Evolutionary conservation across 768 basidiomycete genomes (phyloP).

Genomic region (Trametes elegans): DNA sequence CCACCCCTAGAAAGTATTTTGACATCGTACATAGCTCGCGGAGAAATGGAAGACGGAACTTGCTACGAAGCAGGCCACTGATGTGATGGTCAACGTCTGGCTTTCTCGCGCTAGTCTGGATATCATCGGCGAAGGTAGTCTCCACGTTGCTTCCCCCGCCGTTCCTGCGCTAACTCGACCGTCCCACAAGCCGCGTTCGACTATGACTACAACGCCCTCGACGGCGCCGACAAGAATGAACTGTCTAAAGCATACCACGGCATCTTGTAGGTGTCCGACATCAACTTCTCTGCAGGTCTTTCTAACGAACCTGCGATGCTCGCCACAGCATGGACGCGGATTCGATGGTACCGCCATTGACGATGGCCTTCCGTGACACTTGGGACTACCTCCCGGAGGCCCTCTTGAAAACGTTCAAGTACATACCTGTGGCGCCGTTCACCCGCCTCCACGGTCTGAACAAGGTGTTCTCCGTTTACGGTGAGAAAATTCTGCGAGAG

Average conservation of each 20-base stretch:
- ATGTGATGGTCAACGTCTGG: constrained; percentile 15
- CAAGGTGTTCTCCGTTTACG: constrained; percentile 8
- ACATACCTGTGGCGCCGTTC: constrained; percentile 12
- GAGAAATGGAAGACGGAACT: constrained; percentile 25
- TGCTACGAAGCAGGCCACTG: not conserved
- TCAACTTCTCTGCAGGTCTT: no score
- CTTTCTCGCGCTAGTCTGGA: constrained; percentile 22
- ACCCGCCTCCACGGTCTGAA: constrained; percentile 5
- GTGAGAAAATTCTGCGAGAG: constrained; percentile 3
- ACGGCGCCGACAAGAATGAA: not conserved
- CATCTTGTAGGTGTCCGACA: constrained; percentile 15
- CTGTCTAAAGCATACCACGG: constrained; percentile 19
- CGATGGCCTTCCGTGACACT: constrained; percentile 15
- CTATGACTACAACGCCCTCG: constrained; percentile 17
- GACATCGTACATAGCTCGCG: constrained; percentile 8
- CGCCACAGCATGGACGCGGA: constrained; percentile 7
- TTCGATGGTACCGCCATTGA: constrained; percentile 1
- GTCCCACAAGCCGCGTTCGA: constrained; percentile 29
- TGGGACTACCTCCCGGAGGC: constrained; percentile 22
- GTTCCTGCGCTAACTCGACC: no score
- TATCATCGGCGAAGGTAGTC: constrained; percentile 24
- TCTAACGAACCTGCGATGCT: not conserved
- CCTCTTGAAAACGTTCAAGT: constrained; percentile 10
- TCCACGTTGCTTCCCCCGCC: no score
- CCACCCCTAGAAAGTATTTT: not conserved